phyloP scores from a whole-genome alignment of 306 rosid species.

The Elaeagnus macrophylla region DNA sequence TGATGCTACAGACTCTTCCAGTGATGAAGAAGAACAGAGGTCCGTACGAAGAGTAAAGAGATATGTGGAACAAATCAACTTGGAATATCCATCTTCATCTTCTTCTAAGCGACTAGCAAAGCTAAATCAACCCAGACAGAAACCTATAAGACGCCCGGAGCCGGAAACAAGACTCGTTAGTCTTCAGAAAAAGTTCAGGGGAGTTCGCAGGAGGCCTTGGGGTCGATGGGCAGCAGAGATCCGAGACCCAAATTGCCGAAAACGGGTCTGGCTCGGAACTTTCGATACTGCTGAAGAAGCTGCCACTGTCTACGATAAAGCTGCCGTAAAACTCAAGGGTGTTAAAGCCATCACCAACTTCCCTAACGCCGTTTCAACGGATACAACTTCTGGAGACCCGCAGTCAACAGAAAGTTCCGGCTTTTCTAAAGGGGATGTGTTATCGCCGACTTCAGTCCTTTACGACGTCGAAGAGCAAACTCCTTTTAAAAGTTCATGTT shows the following conservation, averaged over 20 bases:
- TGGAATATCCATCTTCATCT: slow-evolving; percentile 8
- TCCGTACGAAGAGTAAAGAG: slow-evolving; percentile 21
- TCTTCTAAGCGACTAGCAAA: background rate
- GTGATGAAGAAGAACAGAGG: slow-evolving; percentile 28
- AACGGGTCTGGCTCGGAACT: slow-evolving; percentile 78
- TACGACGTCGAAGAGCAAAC: too few relatives aligned
- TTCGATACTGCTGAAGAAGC: slow-evolving; percentile 82
- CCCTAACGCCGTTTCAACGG: slow-evolving; percentile 19
- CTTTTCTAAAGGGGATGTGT: too few relatives aligned
- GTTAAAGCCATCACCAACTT: slow-evolving; percentile 56
- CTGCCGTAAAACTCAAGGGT: slow-evolving; percentile 56
- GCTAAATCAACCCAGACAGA: slow-evolving; percentile 14
- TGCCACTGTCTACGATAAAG: slow-evolving; percentile 58
- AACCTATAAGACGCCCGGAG: slow-evolving; percentile 6
- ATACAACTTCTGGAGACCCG: background rate
- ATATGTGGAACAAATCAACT: slow-evolving; percentile 33
- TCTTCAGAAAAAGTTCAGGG: slow-evolving; percentile 34
- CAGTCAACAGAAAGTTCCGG: too few relatives aligned
- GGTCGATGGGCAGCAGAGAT: slow-evolving; percentile 87
- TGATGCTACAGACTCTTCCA: slow-evolving; percentile 70
- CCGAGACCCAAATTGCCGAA: slow-evolving; percentile 57
- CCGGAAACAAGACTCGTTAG: background rate
- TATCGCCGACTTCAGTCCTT: too few relatives aligned
- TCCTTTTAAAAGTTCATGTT: too few relatives aligned
- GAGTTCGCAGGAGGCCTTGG: slow-evolving; percentile 79